Base-by-base conservation (phyloP, 169 alveolate species). In the Eimeria acervulina region DNA sequence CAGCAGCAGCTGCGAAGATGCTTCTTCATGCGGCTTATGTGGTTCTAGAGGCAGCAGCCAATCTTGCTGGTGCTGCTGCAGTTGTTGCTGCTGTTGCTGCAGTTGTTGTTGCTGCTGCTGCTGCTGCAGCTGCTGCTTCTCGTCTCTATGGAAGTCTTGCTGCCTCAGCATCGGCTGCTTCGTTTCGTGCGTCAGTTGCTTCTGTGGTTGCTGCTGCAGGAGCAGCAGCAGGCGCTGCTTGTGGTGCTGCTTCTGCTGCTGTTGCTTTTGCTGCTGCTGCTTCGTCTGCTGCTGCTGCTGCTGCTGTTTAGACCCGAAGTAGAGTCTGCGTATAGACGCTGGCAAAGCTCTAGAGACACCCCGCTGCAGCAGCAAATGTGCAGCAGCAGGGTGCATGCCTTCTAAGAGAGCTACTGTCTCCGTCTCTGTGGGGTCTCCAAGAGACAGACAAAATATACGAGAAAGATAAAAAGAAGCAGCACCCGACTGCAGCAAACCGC, bases 311-410 rank as follows among this genome's bases (percentile, higher is more conserved):
- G n/a, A n/a, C n/a, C 59, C 59, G 15, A 1, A 51, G 59, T 51
- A 72, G 40, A 72, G 26, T 38, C 23, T 36, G 17, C 84, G 7
- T 19, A 72, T 17, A 17, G 84, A 28, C 84, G 47, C 1, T 15
- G 84, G 84, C n/a, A 72, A 44, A 0, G 84, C 84, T 44, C 21
- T 72, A 38, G 47, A 36, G 84, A 38, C 47, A 15, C 84, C 84
- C 23, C 84, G 40, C 47, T 72, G 84, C 84, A 38, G 47, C 52
- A 72, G 84, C 84, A 72, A 23, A 8, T 38, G 47, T n/a, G 40
- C 40, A 28, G 47, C 84, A 28, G 84, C 40, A 72, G 84, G 84
- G 28, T 72, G 40, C 84, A 72, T 72, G 84, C 84, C 84, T 21
- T 72, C 47, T 44, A 72, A 44, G 28, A 72, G 44, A 1, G 84